phyloP scores from a whole-genome alignment of 2,329 filamentous ascomycete genomes.

The Lasiodiplodia sp. region DNA sequence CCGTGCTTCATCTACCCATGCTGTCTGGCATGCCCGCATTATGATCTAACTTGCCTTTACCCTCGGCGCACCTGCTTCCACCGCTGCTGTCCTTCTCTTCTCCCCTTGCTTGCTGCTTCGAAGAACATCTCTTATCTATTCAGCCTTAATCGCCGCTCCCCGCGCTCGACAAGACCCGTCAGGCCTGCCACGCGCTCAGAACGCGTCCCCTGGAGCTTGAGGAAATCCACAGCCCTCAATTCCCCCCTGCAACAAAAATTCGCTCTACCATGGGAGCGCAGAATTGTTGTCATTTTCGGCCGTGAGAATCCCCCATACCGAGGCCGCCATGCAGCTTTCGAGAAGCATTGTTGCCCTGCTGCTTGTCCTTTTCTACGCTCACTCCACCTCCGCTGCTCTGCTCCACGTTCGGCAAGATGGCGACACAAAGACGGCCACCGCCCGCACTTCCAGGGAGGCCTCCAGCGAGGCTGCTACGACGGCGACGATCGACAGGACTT shows the following conservation, averaged over 20 bases:
- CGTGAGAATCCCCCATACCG: slow-evolving; percentile 16
- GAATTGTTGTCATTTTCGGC: slow-evolving; percentile 1
- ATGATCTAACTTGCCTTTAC: slow-evolving; percentile 24
- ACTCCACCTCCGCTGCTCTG: background rate
- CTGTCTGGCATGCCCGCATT: slow-evolving; percentile 23
- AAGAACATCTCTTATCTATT: slow-evolving; percentile 20
- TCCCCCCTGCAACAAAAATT: background rate
- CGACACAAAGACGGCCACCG: slow-evolving; percentile 1
- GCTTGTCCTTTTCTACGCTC: slow-evolving; percentile 12
- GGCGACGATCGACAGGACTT: background rate
- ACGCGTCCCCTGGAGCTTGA: slow-evolving; percentile 17
- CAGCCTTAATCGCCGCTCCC: slow-evolving; percentile 7
- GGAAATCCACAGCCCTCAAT: background rate
- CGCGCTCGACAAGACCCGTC: background rate
- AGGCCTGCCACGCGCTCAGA: slow-evolving; percentile 10
- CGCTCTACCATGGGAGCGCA: slow-evolving; percentile 18
- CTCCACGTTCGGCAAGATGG: slow-evolving; percentile 11
- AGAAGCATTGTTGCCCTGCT: slow-evolving; percentile 16
- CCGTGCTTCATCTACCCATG: slow-evolving; percentile 23
- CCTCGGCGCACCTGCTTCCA: slow-evolving; percentile 7
- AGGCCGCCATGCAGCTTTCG: slow-evolving; percentile 22
- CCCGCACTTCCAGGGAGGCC: background rate
- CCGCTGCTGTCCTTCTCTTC: slow-evolving; percentile 43
- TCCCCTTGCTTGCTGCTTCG: slow-evolving; percentile 39
- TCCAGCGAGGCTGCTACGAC: slow-evolving; percentile 3